Evolutionary conservation across 164 flowering plant species (phyloP).

Genomic region (Stephania japonica): DNA sequence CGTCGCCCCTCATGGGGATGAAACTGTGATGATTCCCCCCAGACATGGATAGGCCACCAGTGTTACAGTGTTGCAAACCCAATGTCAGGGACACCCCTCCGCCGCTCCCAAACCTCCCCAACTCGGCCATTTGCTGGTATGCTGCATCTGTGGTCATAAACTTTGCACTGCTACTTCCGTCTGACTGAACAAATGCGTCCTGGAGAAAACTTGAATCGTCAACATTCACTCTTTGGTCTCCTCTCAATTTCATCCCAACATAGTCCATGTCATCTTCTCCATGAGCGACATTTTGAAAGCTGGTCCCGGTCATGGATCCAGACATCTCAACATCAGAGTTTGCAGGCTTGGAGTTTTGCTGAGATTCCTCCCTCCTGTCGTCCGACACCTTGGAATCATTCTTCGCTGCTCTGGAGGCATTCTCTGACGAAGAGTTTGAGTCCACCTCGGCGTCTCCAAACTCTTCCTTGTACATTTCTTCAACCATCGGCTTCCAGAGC

Average conservation of each 20-base stretch:
- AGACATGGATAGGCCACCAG: slow-evolving; percentile 39
- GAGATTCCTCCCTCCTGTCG: slow-evolving; percentile 44
- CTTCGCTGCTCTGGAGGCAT: slow-evolving; percentile 30
- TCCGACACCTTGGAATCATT: slow-evolving; percentile 34
- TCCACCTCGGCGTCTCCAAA: slow-evolving; percentile 69
- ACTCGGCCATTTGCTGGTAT: slow-evolving; percentile 48
- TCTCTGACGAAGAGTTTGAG: slow-evolving; percentile 65
- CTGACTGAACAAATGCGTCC: slow-evolving; percentile 36
- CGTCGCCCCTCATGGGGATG: slow-evolving; percentile 45
- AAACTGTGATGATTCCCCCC: slow-evolving; percentile 37
- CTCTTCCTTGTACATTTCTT: slow-evolving; percentile 98
- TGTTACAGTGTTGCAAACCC: slow-evolving; percentile 76
- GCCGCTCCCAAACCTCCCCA: slow-evolving; percentile 58
- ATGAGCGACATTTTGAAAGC: slow-evolving; percentile 21
- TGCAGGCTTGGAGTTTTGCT: slow-evolving; percentile 37
- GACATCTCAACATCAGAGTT: slow-evolving; percentile 39
- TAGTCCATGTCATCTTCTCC: slow-evolving; percentile 31
- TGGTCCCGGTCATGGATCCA: slow-evolving; percentile 20
- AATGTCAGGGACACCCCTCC: slow-evolving; percentile 73
- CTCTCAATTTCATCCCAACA: slow-evolving; percentile 28
- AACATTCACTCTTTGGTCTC: slow-evolving; percentile 25
- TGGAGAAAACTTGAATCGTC: slow-evolving; percentile 38
- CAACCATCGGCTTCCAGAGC: slow-evolving; percentile 98
- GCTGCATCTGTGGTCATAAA: slow-evolving; percentile 50
- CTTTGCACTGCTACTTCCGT: slow-evolving; percentile 29